A percentile compares a stretch with the other conserved stretches of the same genome.
These are phyloP conservation scores for Linum usitatissimum DNA, from an alignment of 345 rosid genomes.

Conservation along the genomic window DNA sequence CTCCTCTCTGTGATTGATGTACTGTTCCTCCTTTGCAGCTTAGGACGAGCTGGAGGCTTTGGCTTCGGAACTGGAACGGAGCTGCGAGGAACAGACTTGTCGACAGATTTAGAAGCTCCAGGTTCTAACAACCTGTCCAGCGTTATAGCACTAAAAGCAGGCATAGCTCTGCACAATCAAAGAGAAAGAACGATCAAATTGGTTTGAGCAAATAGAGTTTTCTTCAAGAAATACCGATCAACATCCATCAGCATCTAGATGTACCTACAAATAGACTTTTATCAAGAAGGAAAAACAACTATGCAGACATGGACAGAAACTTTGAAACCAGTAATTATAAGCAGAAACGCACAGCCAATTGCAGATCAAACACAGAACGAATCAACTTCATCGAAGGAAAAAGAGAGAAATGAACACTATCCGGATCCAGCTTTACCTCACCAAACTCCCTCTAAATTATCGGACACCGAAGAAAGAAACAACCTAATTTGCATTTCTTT, in stretches of 20 bases:
- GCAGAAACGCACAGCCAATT: not conserved
- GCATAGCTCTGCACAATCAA: constrained; percentile 53
- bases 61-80: constrained; percentile 15
- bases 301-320: not conserved
- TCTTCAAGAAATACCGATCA: not conserved
- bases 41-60: constrained; percentile 16
- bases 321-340: too few species aligned
- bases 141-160: constrained; percentile 56
- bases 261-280: not conserved
- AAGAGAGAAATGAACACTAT: not conserved
- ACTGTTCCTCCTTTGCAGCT: constrained; percentile 29
- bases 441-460: too few species aligned
- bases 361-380: not conserved
- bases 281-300: not conserved
- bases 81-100: constrained; percentile 26
- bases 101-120: constrained; percentile 37
- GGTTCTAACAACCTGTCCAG: constrained; percentile 54
- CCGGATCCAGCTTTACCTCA: not conserved
- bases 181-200: not conserved
- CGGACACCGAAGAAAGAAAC: not conserved
- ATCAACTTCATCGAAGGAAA: not conserved
- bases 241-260: not conserved
- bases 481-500: not conserved
- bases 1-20: constrained; percentile 30
- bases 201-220: not conserved